Evolutionary conservation across 768 basidiomycete genomes (phyloP), one percentile per base, ranked within the genome.

Genomic region (Hydnum rufescens): DNA sequence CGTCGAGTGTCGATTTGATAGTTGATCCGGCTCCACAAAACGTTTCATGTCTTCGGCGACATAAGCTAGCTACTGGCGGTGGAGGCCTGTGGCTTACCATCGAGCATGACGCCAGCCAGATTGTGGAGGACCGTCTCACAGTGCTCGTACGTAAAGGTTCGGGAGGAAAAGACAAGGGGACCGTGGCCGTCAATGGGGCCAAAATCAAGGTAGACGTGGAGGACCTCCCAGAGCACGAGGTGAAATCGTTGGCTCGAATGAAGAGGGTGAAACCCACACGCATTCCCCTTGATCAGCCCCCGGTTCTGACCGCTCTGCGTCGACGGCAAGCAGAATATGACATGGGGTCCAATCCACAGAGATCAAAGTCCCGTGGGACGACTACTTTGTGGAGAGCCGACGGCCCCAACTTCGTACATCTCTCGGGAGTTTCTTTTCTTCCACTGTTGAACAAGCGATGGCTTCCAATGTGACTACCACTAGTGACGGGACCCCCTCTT

Each of bases 1-100:
- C 77, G 2, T 66, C 71, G 0, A 81, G 81, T 1, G 63, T 93
- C 52, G 88, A 95, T 59, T 78, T 95, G 48, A 81, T 93, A 26
- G 75, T 95, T 47, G 92, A 96, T 63, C 95, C 93, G 1, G 87
- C 90, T 2, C 92, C 90, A 8, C 78, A 81, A 54, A 70, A 74
- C 3, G 78, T 93, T 32, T 75, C 82, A 0, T 87, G 82, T 55
- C 71, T 99, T 5, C 76, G 83, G 4, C 75, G 95, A 29, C 93
- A 97, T 65, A 75, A 82, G 4, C 70, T 97, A 3, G 88, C 88
- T 1, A 68, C 73, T 3, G 79, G 82, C 31, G 93, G 93, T 2
- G 92, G 93, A 16, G 95, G 95, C 0, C 65, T 95, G 19, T 99
- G 95, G 95, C 64, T 99, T 26, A 90, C 88, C 0, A 70, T 96